A percentile compares a stretch with the other conserved stretches of the same genome.
Conservation (phyloP, 345 rosid species). For the Rhizophora mangle region DNA sequence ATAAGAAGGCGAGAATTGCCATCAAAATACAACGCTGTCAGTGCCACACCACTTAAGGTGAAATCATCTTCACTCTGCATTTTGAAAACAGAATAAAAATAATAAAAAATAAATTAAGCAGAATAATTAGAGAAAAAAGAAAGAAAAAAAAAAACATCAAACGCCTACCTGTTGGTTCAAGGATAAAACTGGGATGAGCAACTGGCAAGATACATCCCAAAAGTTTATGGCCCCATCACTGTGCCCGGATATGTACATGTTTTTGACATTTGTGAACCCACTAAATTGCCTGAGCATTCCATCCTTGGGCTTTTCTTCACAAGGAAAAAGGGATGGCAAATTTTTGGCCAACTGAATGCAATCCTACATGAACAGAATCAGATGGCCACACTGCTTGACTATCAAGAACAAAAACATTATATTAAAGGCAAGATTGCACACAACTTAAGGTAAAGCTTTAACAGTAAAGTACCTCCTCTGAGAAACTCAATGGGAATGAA, state of each 20-base stretch:
- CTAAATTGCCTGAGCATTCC: constrained; percentile 42
- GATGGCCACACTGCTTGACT: neutral
- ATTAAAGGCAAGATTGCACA: neutral
- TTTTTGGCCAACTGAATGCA: constrained; percentile 50
- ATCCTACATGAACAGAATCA: constrained; percentile 44
- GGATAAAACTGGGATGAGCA: constrained; percentile 54
- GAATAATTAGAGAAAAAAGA: neutral
- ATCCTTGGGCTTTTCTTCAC: constrained; percentile 53
- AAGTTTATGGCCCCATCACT: constrained; percentile 74
- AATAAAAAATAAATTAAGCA: neutral
- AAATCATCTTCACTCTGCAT: constrained; percentile 69
- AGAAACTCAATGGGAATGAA: constrained; percentile 34
- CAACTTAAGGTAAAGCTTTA: constrained; percentile 1
- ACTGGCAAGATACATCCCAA: constrained; percentile 79
- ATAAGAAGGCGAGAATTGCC: constrained; percentile 50
- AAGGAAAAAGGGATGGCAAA: constrained; percentile 54
- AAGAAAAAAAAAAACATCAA: neutral
- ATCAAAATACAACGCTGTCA: constrained; percentile 67
- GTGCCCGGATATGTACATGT: constrained; percentile 81
- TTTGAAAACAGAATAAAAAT: constrained; percentile 1
- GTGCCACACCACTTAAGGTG: constrained; percentile 55
- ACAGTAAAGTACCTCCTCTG: constrained; percentile 55
- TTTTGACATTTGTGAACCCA: constrained; percentile 70
- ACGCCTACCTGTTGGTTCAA: constrained; percentile 67
- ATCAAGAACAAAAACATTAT: neutral